Evolutionary conservation across 352 stramenopile species (phyloP), one percentile per base, ranked within the genome.

Genomic region (Globisporangium abappressorium): DNA sequence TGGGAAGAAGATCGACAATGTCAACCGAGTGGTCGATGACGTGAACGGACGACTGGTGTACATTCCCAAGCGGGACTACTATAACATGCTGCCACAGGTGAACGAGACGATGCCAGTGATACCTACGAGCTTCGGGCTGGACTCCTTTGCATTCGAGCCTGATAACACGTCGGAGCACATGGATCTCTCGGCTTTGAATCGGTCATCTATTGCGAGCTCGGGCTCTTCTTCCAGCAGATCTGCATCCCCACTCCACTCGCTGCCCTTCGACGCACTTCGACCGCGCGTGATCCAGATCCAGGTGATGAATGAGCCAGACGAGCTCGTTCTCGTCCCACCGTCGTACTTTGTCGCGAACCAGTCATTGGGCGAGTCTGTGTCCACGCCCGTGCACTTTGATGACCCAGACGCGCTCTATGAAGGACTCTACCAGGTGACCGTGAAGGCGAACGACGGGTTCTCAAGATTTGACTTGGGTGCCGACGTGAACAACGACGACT

Each of bases 241-340:
- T 59, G 2, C 11, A 38, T 24, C 15, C 20, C 14, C 1, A 47
- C 38, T 47, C 7, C 38, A 4, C 14, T 47, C 33, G 9, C 36
- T 72, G 9, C 62, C 54, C 0, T 62, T 65, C 9, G 60, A 77
- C 26, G 63, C 65, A 0, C 62, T 38, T 12, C 26, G 63, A 18
- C 8, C 66, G 9, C 76, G 80, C n/a, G 72, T 72, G 54, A 57
- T 93, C n/a, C 62, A 76, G 33, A 56, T 93, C 14, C 71, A 80
- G n/a, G 82, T 91, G n/a, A 30, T 79, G 0, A 87, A 80, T 43
- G 66, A 75, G 9, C 76, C 77, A 1, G 84, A 92, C 47, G 57
- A 68, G 14, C 36, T 93, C 9, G 26, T 72, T 33, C 65, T 92
- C 18, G 38, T 91, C 4, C 80, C 84, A 15, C 85, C 83, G 0